These are phyloP conservation scores for Aspergillus carlsbadensis DNA, from an alignment of 495 filamentous ascomycete genomes.

Conservation along the genomic window DNA sequence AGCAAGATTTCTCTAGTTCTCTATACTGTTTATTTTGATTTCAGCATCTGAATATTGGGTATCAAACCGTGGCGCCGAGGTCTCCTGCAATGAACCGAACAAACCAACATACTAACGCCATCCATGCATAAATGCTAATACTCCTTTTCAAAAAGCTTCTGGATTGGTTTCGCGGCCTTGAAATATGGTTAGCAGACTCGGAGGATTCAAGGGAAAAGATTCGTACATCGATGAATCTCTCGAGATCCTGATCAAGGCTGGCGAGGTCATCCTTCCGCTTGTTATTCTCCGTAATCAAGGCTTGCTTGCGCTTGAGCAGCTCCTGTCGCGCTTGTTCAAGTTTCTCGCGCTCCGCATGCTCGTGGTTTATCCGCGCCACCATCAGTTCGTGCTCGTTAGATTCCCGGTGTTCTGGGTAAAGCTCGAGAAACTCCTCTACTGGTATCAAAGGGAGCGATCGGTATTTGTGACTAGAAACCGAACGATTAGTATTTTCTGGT, in stretches of 20 bases:
- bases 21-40: no score
- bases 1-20: background rate
- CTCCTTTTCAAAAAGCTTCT: slow-evolving; percentile 78
- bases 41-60: slow-evolving; percentile 23
- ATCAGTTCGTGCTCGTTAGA: slow-evolving; percentile 76
- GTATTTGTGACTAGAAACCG: slow-evolving; percentile 73
- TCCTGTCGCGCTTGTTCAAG: slow-evolving; percentile 85
- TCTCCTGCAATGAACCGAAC: slow-evolving; percentile 1
- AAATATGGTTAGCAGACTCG: slow-evolving; percentile 5
- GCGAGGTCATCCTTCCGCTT: slow-evolving; percentile 90
- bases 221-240: slow-evolving; percentile 78
- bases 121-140: slow-evolving; percentile 33
- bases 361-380: slow-evolving; percentile 89
- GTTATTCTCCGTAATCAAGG: slow-evolving; percentile 90
- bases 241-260: slow-evolving; percentile 82
- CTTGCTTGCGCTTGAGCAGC: slow-evolving; percentile 85
- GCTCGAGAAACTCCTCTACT: slow-evolving; percentile 74
- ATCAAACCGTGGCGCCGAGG: slow-evolving; percentile 36
- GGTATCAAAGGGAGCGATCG: slow-evolving; percentile 79
- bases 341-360: slow-evolving; percentile 79
- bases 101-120: slow-evolving; percentile 10
- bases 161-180: slow-evolving; percentile 81
- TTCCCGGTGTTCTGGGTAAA: slow-evolving; percentile 72
- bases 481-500: slow-evolving; percentile 4
- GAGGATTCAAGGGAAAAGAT: background rate